phyloP scores from a whole-genome alignment of 2,329 filamentous ascomycete genomes.

The Neocatenulostroma microsporum region DNA sequence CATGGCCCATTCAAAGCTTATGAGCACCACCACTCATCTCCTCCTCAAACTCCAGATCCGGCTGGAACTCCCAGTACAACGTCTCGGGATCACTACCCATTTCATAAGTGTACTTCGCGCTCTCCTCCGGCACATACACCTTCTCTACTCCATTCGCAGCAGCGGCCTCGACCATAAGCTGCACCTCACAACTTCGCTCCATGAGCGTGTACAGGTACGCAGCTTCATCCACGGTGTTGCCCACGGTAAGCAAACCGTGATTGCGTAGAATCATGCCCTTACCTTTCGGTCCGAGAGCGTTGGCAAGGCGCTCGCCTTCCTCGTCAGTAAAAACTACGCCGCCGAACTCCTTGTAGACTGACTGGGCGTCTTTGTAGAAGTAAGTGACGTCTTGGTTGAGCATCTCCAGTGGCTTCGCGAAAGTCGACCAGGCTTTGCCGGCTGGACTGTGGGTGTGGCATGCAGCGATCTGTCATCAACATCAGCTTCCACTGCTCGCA shows the following conservation, averaged over 20 bases:
- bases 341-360: conserved; percentile 56
- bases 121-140: conserved; percentile 48
- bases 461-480: conserved; percentile 47
- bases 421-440: conserved; percentile 61
- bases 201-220: conserved; percentile 61
- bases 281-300: conserved; percentile 53
- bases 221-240: conserved; percentile 65
- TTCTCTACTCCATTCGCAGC: conserved; percentile 47
- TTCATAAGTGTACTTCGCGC: conserved; percentile 47
- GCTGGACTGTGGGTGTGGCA: conserved; percentile 61
- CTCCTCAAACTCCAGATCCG: conserved; percentile 39
- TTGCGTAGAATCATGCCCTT: conserved; percentile 61
- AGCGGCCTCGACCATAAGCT: conserved; percentile 61
- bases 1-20: conserved; percentile 8
- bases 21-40: conserved; percentile 21
- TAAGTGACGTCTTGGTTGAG: conserved; percentile 60
- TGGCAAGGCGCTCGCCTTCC: conserved; percentile 58
- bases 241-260: conserved; percentile 65
- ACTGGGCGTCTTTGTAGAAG: conserved; percentile 55
- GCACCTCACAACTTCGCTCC: conserved; percentile 61
- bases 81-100: conserved; percentile 42
- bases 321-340: conserved; percentile 56
- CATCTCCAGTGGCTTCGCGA: conserved; percentile 61
- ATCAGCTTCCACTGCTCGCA: conserved; percentile 15
- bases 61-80: conserved; percentile 47